Conservation (phyloP, 2,329 filamentous ascomycete genomes). For the Periconia digitata region DNA sequence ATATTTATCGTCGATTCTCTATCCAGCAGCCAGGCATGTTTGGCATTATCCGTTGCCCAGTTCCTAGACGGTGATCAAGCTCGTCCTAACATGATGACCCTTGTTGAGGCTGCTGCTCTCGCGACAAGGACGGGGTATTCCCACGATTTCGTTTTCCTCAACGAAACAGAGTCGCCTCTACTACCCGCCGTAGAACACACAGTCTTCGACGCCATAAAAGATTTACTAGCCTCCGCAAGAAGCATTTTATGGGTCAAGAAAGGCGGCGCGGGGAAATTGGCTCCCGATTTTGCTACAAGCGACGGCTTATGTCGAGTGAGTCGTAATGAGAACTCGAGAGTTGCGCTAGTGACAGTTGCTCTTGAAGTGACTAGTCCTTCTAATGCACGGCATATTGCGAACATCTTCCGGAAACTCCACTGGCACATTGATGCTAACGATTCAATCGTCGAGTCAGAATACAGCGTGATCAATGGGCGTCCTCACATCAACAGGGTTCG, state of each 20-base stretch:
- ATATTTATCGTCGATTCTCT: slow-evolving; percentile 1
- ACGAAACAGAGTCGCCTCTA: slow-evolving; percentile 1
- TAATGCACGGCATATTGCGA: neutral
- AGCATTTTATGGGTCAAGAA: slow-evolving; percentile 5
- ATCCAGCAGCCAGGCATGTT: slow-evolving; percentile 4
- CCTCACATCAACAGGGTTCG: slow-evolving; percentile 1
- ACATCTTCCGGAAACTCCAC: neutral
- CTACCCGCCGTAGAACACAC: neutral
- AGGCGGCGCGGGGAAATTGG: neutral
- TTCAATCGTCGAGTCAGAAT: slow-evolving; percentile 2
- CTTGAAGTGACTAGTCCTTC: neutral
- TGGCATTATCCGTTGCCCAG: neutral
- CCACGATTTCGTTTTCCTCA: neutral
- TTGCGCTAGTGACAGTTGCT: neutral
- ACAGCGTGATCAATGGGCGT: neutral
- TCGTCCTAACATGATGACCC: neutral
- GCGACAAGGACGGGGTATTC: too few species aligned
- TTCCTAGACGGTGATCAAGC: neutral
- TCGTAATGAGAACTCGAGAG: slow-evolving; percentile 1
- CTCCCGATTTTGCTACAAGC: slow-evolving; percentile 2
- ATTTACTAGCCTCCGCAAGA: neutral
- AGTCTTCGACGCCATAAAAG: neutral
- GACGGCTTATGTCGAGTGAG: slow-evolving; percentile 1
- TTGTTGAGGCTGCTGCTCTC: neutral
- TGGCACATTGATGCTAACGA: neutral